Evolutionary conservation across 1,284 basidiomycete genomes (phyloP), one percentile per base, ranked within the genome.

Genomic region (Tremellales sp.): DNA sequence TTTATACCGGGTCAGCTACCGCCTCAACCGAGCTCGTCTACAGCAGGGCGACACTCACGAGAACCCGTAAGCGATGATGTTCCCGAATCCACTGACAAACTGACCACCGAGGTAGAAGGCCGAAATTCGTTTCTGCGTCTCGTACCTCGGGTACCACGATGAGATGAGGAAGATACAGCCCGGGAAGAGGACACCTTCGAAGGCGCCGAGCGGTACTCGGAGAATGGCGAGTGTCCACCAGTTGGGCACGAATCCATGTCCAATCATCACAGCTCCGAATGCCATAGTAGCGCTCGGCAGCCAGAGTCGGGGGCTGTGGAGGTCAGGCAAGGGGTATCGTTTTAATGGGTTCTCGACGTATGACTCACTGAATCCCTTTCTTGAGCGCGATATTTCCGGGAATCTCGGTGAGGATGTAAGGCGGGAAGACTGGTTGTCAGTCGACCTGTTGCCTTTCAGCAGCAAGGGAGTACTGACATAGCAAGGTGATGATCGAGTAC

Each of bases 201-300:
- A 61, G 3, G 65, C 46, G n/a, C 75, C 77, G 33, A 77, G 60
- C 2, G 78, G 53, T 6, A 70, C 65, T 35, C 76, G 69, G 33
- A 70, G 68, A 37, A 64, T 73, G 7, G 69, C 66, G 17, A 79
- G 63, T 31, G 62, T 35, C 82, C 82, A 23, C 69, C 75, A 85
- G 58, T 76, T 81, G 29, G 77, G 67, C 5, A 75, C 79, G 37
- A 84, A 64, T 12, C 79, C 78, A n/a, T 79, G 82, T 47, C 84
- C 65, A 1, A 78, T 83, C 13, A 81, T 83, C 7, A 82, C 79
- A 13, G 78, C 65, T 4, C 83, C 82, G 74, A 76, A 78, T 1
- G 65, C 51, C 6, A 71, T 67, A 46, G 15, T 57, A 40, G 72
- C 67, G 45, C 59, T 11, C 0, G 81, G 80, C 46, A 85, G 54